phyloP scores from a whole-genome alignment of 169 alveolate species.

The Cryptosporidium xiaoi region DNA sequence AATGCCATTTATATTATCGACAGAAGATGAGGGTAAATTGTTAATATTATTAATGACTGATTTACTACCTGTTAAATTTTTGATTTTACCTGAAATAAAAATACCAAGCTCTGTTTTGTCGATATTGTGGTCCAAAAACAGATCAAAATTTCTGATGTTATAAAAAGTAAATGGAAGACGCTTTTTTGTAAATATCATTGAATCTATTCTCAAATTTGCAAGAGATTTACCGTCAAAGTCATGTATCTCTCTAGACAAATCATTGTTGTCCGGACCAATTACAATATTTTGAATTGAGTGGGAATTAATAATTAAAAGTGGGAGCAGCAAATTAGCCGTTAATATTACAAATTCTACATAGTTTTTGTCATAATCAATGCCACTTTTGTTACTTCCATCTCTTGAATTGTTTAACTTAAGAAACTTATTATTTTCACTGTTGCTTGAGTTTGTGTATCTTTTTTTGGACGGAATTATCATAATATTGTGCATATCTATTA shows the following conservation, averaged over 20 bases:
- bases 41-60: not conserved
- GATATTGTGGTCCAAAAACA: constrained; percentile 47
- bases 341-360: constrained; percentile 44
- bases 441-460: not conserved
- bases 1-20: not conserved
- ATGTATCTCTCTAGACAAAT: not conserved
- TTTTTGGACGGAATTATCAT: constrained; percentile 53
- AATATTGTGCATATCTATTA: constrained; percentile 47
- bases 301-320: constrained; percentile 46
- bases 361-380: not conserved
- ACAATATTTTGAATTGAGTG: constrained; percentile 55
- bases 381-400: not conserved
- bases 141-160: constrained; percentile 50
- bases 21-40: too few species aligned
- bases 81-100: not conserved
- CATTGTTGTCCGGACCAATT: constrained; percentile 33
- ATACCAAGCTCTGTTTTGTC: constrained; percentile 63
- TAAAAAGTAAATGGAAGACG: constrained; percentile 60
- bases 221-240: not conserved
- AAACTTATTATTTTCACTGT: not conserved
- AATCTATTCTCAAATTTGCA: constrained; percentile 48
- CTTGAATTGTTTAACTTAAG: not conserved
- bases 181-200: constrained; percentile 40
- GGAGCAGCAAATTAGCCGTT: constrained; percentile 37
- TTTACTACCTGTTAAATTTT: not conserved